Base-by-base conservation (phyloP, 148 eudicot genomes). In the Rhododendron henanense region DNA sequence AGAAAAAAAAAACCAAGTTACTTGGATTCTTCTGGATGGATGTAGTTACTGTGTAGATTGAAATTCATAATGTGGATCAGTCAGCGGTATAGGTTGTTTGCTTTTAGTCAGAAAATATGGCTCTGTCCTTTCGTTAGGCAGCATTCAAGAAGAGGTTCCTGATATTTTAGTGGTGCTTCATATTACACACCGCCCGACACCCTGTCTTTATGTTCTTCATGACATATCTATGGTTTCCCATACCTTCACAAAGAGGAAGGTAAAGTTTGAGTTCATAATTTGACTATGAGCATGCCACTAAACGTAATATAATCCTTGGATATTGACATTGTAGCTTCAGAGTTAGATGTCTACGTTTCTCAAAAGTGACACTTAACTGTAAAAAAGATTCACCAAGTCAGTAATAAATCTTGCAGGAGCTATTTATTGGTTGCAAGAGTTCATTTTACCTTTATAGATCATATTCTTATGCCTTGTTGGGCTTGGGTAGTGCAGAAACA, bases 401-500 rank as follows among this genome's bases (percentile, higher is more conserved):
- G 39, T 51, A 4, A 3, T 37, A n/a, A 13, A 39, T 57, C 48
- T 37, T 59, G 48, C 69, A 57, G 73, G 71, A 57, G 61, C 21
- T 44, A 23, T 81, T 31, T 31, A 53, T 16, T 59, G 50, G 84
- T 61, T 37, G 31, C 11, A 4, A 37, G 45, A 59, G 84, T 81
- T 81, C 18, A 81, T 81, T 81, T 59, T 35, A 37, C 48, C 73
- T 57, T 61, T 59, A 23, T 18, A 37, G 11, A 37, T 33, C 11
- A 31, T 39, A 23, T 59, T 61, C 83, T 71, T 84, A 37, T 14
- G 33, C n/a, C 76, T 74, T 73, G 3, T 35, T 35, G 15, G 74
- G 33, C 51, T 44, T 79, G 79, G 73, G 87, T 87, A 81, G 53
- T 85, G 81, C 95, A 97, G 99, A 97, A 97, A 90, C 98, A 97